Base-by-base conservation (phyloP, 2,329 filamentous ascomycete species). In the Proliferodiscus dingleyae region DNA sequence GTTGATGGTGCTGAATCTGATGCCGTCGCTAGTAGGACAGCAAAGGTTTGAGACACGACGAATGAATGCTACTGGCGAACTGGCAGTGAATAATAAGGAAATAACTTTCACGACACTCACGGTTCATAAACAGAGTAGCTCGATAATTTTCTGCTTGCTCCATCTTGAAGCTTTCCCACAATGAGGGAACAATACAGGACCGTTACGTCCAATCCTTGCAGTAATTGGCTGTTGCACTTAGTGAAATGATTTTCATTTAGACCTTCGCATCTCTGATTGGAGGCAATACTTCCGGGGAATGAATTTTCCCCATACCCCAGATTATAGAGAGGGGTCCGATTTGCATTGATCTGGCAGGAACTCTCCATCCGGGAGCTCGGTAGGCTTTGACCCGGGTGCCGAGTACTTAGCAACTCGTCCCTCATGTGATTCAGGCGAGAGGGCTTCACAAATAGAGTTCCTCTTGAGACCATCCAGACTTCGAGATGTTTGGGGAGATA, bases 251-350 rank as follows among this genome's bases (percentile, higher is more conserved):
- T 10, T 32, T 15, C 11, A 22, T 30, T 19, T 21, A 6, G 4
- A n/a, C 13, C 10, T 18, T 34, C 11, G 23, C n/a, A n/a, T 23
- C 22, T 41, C 16, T 47, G 10, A 54, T 54, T 54, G 51, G 51
- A 54, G 51, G 51, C 18, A 54, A 54, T 50, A 52, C 36, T 51
- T 16, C 18, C 18, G 6, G 6, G 24, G 6, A 26, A 40, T 44
- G 36, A 34, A 50, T 39, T 39, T 40, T 41, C 39, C 28, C 42
- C 23, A 36, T 38, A 22, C 34, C 34, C 34, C 34, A 24, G 34
- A 37, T 21, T 29, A 36, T 41, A 41, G 41, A 47, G 29, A 37
- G 47, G 47, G 49, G 41, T 37, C 13, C 18, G 34, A 19, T 15
- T 22, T 41, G 40, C 40, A 10, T 37, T 28, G 37, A 40, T 43